These are phyloP conservation scores for Amylocarpus encephaloides DNA, from an alignment of 2,329 filamentous ascomycete genomes.

Conservation along the genomic window DNA sequence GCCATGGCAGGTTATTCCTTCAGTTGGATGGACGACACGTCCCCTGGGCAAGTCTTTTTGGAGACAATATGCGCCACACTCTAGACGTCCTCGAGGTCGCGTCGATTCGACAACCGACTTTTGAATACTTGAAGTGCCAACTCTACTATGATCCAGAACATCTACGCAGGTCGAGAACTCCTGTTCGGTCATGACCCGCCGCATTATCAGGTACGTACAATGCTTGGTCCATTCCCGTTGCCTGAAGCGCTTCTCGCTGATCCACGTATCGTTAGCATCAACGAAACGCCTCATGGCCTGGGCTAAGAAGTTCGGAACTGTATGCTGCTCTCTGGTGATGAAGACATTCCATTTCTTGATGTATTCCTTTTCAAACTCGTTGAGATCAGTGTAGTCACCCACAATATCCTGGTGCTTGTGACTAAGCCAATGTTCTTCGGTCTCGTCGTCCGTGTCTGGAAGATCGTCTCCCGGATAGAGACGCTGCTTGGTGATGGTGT, in stretches of 20 bases:
- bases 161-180: constrained; percentile 10
- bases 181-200: constrained; percentile 14
- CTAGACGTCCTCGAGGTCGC: no score
- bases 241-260: constrained; percentile 13
- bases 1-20: no score
- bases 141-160: constrained; percentile 5
- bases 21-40: no score
- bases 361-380: constrained; percentile 28
- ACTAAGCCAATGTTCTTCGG: constrained; percentile 28
- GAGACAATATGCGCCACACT: no score
- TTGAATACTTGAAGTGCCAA: no score
- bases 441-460: constrained; percentile 27
- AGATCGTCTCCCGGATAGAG: constrained; percentile 25
- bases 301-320: constrained; percentile 16
- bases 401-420: constrained; percentile 27
- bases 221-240: constrained; percentile 1
- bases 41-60: no score
- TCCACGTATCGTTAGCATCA: constrained; percentile 22
- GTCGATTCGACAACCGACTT: no score
- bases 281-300: constrained; percentile 22
- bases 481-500: constrained; percentile 24
- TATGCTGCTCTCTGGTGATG: constrained; percentile 20
- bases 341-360: constrained; percentile 28
- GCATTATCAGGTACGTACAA: constrained; percentile 15
- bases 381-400: constrained; percentile 27